A percentile compares a stretch with the other conserved stretches of the same genome.
phyloP scores from a whole-genome alignment of 192 early-diverging fungal genomes.

The Gamsiella multidivaricata region DNA sequence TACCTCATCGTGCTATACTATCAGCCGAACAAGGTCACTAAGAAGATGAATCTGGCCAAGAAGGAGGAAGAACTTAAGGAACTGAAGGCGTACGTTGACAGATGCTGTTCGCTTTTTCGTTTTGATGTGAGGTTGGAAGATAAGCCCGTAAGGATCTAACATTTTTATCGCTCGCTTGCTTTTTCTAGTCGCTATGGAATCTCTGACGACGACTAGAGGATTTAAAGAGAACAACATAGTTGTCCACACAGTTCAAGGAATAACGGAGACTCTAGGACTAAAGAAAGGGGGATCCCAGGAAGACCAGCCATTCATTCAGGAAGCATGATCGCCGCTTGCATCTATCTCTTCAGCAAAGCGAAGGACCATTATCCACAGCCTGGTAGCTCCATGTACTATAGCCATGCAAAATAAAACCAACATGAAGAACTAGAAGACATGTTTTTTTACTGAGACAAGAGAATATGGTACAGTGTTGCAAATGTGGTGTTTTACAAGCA shows the following conservation, averaged over 20 bases:
- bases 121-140: too few relatives aligned
- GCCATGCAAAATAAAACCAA: conserved; percentile 2
- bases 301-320: background rate
- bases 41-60: conserved; percentile 82
- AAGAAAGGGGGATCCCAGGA: background rate
- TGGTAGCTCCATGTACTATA: conserved; percentile 15
- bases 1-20: conserved; percentile 97
- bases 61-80: conserved; percentile 80
- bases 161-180: background rate
- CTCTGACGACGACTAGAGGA: conserved; percentile 35
- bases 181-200: conserved; percentile 48
- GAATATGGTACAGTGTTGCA: conserved; percentile 2
- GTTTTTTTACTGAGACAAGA: background rate
- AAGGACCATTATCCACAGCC: too few relatives aligned
- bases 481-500: conserved; percentile 5
- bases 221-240: background rate
- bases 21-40: conserved; percentile 81
- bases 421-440: background rate
- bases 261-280: background rate
- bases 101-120: background rate
- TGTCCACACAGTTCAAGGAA: background rate
- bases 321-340: too few relatives aligned
- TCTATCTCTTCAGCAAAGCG: too few relatives aligned
- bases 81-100: conserved; percentile 69
- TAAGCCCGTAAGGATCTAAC: too few relatives aligned